Evolutionary conservation across 305 asterid genomes (phyloP), one percentile per base, ranked within the genome.

Genomic region (Salvia sclarea): DNA sequence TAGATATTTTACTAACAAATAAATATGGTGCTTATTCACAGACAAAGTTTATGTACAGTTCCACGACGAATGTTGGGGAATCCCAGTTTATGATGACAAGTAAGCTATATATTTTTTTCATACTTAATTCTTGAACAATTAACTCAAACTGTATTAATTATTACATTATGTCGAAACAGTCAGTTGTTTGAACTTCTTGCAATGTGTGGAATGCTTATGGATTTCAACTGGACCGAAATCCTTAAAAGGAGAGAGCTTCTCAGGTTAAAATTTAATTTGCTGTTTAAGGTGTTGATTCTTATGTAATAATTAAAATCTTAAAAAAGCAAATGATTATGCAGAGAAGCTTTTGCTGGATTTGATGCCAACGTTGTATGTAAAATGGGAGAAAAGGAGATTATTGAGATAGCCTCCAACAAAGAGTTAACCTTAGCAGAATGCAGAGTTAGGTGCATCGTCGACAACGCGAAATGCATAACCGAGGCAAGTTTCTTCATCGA

Each of bases 1-100:
- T 8, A 3, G 2, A 20, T 10, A 14, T 55, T 7, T 44, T 68
- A 20, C 57, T 43, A 54, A 66, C 43, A 60, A 33, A 48, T 44
- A 35, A 50, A 55, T 4, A 13, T 24, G 1, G 18, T 58, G 64
- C 31, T 45, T 21, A 33, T 24, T 47, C 44, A 45, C 95, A 93
- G 98, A 93, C 75, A 80, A 81, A 71, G 78, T 80, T 62, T 93
- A 90, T 61, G 89, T 93, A 13, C 86, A 85, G 55, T 93, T 93
- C 71, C 98, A 93, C 61, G 98, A 93, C 61, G 95, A 93, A 71
- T 88, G 96, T 82, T 93, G 97, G 98, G 98, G 98, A 41, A 96
- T 87, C 77, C 97, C 98, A 61, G 95, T 84, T 56, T 91, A 90
- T 76, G 98, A 93, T 77, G 98, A 90, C 69, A 83, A 84, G 98